Conservation (phyloP, 306 rosid genomes). For the Quillaja saponaria region DNA sequence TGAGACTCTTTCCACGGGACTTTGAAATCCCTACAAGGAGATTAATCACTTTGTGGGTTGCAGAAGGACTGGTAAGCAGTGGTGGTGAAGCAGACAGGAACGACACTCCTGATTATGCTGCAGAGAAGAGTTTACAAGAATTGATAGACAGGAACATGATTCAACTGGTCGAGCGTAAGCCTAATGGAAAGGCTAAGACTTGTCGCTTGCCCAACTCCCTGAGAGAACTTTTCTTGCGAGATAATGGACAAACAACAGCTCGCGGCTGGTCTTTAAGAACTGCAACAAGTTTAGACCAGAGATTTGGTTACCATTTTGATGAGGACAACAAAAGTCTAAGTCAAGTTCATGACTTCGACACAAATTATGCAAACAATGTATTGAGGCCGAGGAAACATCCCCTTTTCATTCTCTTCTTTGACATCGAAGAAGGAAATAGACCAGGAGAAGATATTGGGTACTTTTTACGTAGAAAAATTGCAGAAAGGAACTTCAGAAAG, state of each 20-base stretch:
- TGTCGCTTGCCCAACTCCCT: slow-evolving; percentile 18
- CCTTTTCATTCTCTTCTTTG: too few species aligned
- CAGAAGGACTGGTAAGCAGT: not conserved
- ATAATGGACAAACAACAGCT: too few species aligned
- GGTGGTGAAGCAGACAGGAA: too few species aligned
- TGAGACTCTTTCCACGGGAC: slow-evolving; percentile 6
- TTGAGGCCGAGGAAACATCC: too few species aligned
- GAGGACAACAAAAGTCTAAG: too few species aligned
- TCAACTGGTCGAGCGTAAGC: slow-evolving; percentile 23
- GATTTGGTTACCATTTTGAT: too few species aligned
- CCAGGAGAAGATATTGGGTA: slow-evolving; percentile 13
- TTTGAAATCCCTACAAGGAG: slow-evolving; percentile 27
- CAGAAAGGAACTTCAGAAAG: not conserved
- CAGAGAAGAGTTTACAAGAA: not conserved
- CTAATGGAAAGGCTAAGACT: slow-evolving; percentile 16
- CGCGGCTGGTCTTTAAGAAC: too few species aligned
- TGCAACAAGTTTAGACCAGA: too few species aligned
- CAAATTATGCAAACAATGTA: too few species aligned
- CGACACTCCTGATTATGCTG: too few species aligned
- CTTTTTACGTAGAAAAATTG: slow-evolving; percentile 7
- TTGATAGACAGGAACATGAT: slow-evolving; percentile 8
- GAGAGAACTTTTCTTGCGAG: not conserved
- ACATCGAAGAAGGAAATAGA: not conserved
- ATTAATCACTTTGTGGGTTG: not conserved
- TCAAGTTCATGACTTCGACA: too few species aligned